Evolutionary conservation across 768 basidiomycete genomes (phyloP).

Genomic region (Boletus pseudopeckii): DNA sequence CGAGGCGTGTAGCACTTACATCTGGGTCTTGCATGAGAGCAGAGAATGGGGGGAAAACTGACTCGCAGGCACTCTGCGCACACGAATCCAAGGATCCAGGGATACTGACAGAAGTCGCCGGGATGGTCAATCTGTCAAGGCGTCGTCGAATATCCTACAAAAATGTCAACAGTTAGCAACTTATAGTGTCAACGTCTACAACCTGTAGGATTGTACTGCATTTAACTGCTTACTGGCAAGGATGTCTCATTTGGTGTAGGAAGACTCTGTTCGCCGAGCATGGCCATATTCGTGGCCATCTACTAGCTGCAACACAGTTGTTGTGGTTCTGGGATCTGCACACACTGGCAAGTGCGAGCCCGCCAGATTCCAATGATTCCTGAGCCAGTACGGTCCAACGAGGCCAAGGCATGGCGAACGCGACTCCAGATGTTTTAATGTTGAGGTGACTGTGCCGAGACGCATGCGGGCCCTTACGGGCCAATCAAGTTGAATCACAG

Average conservation of each 20-base stretch:
- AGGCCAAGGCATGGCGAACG: conserved; percentile 1
- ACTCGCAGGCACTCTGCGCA: conserved; percentile 11
- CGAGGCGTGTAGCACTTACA: conserved; percentile 4
- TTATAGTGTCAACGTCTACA: not conserved
- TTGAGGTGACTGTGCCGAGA: too few relatives aligned
- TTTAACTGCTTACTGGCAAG: conserved; percentile 2
- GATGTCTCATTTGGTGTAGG: not conserved
- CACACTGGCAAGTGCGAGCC: not conserved
- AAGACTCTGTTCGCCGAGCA: not conserved
- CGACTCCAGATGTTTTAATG: not conserved
- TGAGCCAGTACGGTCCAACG: not conserved
- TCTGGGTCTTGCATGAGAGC: conserved; percentile 5
- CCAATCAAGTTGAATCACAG: not conserved
- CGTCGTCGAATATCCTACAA: conserved; percentile 9
- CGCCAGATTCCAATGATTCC: not conserved
- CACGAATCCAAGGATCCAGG: not conserved
- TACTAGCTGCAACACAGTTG: not conserved
- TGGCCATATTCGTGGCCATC: not conserved
- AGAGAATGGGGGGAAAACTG: conserved; percentile 2
- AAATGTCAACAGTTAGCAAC: not conserved
- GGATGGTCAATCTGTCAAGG: conserved; percentile 15
- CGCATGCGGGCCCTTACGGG: not conserved
- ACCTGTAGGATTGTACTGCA: not conserved
- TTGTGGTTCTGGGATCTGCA: not conserved
- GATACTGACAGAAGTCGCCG: not conserved